phyloP scores from a whole-genome alignment of 495 filamentous ascomycete species.

The Niebla homalea region DNA sequence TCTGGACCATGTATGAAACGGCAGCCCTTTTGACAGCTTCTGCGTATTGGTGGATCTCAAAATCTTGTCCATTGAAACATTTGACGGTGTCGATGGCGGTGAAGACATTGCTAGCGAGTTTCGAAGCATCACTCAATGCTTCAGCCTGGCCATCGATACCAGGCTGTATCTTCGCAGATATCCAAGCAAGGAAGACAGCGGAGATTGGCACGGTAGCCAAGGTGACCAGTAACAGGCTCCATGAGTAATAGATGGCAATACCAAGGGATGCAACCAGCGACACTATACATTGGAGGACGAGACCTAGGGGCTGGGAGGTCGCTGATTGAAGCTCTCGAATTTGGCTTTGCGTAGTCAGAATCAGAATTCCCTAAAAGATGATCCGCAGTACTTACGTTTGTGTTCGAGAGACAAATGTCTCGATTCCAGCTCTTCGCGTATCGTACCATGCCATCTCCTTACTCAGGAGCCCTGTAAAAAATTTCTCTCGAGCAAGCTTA shows the following conservation, averaged over 20 bases:
- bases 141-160: conserved; percentile 56
- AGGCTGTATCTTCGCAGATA: conserved; percentile 47
- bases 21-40: conserved; percentile 45
- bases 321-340: conserved; percentile 71
- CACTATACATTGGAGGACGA: conserved; percentile 46
- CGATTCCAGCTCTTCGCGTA: conserved; percentile 52
- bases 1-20: conserved; percentile 52
- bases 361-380: not conserved
- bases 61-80: conserved; percentile 62
- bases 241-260: conserved; percentile 66
- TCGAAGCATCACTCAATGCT: conserved; percentile 58
- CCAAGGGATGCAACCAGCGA: conserved; percentile 48
- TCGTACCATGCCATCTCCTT: conserved; percentile 84
- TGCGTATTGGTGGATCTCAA: conserved; percentile 55
- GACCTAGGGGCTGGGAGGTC: conserved; percentile 64
- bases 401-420: conserved; percentile 52
- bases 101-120: conserved; percentile 54
- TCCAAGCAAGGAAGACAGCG: conserved; percentile 39
- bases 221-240: conserved; percentile 75
- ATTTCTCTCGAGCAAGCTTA: conserved; percentile 40
- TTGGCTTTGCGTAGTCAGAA: conserved; percentile 40
- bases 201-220: conserved; percentile 62
- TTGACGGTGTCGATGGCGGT: conserved; percentile 77
- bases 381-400: conserved; percentile 49
- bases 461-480: conserved; percentile 54